Evolutionary conservation across 2,329 filamentous ascomycete species (phyloP), one percentile per base, ranked within the genome.

Genomic region (Trichoderma sp.): DNA sequence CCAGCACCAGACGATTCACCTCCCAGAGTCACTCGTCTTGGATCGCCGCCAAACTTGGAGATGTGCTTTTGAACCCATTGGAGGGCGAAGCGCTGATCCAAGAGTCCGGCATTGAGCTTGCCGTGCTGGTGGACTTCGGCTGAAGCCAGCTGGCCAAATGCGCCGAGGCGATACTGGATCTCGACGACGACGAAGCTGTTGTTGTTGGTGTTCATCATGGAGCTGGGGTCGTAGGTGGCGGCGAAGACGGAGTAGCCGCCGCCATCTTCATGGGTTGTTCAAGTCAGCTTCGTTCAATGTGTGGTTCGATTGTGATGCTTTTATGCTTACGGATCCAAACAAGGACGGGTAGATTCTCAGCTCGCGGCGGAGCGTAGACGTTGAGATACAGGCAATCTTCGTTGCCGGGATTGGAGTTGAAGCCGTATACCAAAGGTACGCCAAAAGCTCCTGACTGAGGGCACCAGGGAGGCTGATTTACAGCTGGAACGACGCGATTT

Each of bases 1-100:
- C 86, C 87, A 0, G 81, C 88, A 3, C 88, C 87, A 0, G 88
- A 87, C 0, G 84, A 86, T 74, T 87, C 84, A 0, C 88, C 87
- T 75, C 82, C 83, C 30, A 89, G 84, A 0, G 86, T 88, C 1
- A 90, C 85, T n/a, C 84, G 84, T 1, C 72, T 73, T 0, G 83
- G 82, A 71, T 89, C 83, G 6, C 87, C 87, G 1, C 87, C 87
- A 72, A 89, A 89, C 9, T 79, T 76, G 39, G 81, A 76, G 66
- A 89, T 87, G 73, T 89, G 78, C 24, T 82, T 79, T 71, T 86
- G 82, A 2, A 89, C 84, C 86, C 87, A 89, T 76, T 84, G 75
- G 3, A 89, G 78, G 0, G 84, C 85, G 39, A 84, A 86, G 30
- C 83, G 80, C 77, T 87, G 84, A 73, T 88, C 87, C 9, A 86